Evolutionary conservation across 2,329 filamentous ascomycete genomes (phyloP).

Genomic region (Neocatenulostroma microsporum): DNA sequence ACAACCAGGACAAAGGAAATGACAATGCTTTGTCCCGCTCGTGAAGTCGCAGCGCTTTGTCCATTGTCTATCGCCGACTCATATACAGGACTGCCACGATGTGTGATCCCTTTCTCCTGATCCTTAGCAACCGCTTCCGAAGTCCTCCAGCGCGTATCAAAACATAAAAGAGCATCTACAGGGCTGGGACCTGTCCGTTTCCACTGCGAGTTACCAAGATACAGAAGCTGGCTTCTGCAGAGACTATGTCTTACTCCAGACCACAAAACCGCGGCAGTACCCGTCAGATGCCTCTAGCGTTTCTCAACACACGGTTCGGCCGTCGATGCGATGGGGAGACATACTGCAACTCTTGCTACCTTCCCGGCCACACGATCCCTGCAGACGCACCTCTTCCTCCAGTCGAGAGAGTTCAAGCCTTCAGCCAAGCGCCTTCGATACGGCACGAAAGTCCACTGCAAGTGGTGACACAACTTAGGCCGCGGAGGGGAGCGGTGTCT

Average conservation of each 20-base stretch:
- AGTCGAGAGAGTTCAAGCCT: no score
- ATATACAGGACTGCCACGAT: background rate
- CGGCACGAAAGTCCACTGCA: background rate
- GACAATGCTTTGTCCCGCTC: background rate
- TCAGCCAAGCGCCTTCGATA: background rate
- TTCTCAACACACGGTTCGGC: constrained; percentile 6
- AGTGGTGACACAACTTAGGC: background rate
- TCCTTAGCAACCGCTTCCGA: no score
- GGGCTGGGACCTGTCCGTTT: background rate
- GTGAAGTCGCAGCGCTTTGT: no score
- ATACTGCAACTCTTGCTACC: background rate
- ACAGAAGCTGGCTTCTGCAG: background rate
- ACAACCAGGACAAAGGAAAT: background rate
- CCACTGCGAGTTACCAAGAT: background rate
- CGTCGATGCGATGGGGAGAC: background rate
- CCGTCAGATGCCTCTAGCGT: constrained; percentile 4
- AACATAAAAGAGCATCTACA: background rate
- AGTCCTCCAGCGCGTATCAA: no score
- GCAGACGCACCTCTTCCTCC: no score
- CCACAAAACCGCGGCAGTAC: background rate
- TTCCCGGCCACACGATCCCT: background rate
- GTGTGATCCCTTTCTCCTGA: no score
- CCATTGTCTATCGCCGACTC: background rate
- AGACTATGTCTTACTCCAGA: background rate
- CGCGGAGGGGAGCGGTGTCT: no score